These are phyloP conservation scores for Diaporthe aspalathi DNA, from an alignment of 2,329 filamentous ascomycete species.

Conservation along the genomic window DNA sequence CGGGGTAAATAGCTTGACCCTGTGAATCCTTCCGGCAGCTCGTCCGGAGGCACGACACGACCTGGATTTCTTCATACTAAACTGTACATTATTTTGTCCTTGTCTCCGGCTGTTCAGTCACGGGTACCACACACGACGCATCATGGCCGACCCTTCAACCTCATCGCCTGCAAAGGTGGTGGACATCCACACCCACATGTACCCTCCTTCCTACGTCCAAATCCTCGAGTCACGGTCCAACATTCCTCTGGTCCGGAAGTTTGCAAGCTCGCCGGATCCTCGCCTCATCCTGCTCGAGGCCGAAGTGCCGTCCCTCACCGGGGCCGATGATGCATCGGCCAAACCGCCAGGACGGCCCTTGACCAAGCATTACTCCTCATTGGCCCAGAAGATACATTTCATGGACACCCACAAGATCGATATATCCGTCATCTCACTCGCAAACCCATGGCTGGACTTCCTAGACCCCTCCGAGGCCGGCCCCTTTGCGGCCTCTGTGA, in stretches of 20 bases:
- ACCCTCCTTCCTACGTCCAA: constrained; percentile 71
- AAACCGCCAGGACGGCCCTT: constrained; percentile 82
- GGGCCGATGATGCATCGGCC: constrained; percentile 61
- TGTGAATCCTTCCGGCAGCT: constrained; percentile 24
- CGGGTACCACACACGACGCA: neutral
- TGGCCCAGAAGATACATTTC: constrained; percentile 83
- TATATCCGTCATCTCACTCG: constrained; percentile 86
- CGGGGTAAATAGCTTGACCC: constrained; percentile 12
- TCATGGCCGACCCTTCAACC: constrained; percentile 29
- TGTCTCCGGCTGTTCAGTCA: neutral
- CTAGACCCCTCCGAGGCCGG: constrained; percentile 71
- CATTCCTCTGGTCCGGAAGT: constrained; percentile 79
- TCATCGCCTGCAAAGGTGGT: constrained; percentile 57
- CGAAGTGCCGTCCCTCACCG: constrained; percentile 45
- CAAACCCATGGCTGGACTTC: constrained; percentile 96
- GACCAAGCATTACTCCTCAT: constrained; percentile 84
- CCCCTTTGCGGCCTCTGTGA: constrained; percentile 74
- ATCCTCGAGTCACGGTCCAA: constrained; percentile 68
- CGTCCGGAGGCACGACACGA: neutral
- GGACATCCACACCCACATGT: constrained; percentile 78
- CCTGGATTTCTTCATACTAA: neutral
- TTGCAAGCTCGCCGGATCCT: constrained; percentile 63
- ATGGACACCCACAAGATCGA: constrained; percentile 88
- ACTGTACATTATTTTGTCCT: neutral
- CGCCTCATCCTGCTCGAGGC: constrained; percentile 69